Conservation (phyloP, 768 basidiomycete genomes). For the Pulveroboletus sp. region DNA sequence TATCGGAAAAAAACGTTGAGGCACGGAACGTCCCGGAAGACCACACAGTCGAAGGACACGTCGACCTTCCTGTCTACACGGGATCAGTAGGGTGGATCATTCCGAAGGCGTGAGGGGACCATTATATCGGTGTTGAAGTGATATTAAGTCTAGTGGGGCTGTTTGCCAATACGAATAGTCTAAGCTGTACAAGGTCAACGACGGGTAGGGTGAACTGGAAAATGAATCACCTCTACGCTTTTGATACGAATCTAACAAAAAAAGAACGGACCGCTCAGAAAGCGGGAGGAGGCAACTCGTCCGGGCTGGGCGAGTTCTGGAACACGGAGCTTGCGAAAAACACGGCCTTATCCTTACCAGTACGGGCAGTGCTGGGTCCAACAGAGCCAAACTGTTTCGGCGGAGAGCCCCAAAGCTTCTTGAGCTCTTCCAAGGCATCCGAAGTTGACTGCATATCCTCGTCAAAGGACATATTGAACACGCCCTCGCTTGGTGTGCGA, state of each 20-base stretch:
- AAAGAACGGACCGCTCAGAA: conserved; percentile 43
- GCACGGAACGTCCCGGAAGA: conserved; percentile 21
- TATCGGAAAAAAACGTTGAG: conserved; percentile 31
- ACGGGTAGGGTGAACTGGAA: neutral
- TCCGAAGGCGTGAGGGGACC: conserved; percentile 24
- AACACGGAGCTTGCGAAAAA: conserved; percentile 79
- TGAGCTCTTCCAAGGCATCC: conserved; percentile 35
- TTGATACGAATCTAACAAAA: conserved; percentile 17
- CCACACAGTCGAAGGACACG: conserved; percentile 8
- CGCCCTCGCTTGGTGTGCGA: conserved; percentile 65
- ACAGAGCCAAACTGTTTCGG: conserved; percentile 28
- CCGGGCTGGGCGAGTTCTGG: conserved; percentile 84
- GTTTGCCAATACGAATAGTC: conserved; percentile 36
- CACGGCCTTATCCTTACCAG: conserved; percentile 35
- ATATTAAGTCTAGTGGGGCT: conserved; percentile 35
- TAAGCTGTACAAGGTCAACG: conserved; percentile 24
- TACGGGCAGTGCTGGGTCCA: conserved; percentile 23
- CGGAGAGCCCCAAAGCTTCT: conserved; percentile 32
- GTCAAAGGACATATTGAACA: conserved; percentile 74
- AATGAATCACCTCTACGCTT: conserved; percentile 38
- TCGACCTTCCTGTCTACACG: conserved; percentile 3
- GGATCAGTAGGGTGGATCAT: conserved; percentile 21
- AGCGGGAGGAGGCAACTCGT: conserved; percentile 68
- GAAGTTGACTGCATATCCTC: conserved; percentile 49
- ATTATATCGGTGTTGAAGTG: conserved; percentile 29